Conservation (phyloP, 2,329 filamentous ascomycete genomes). For the Paramyrothecium sp. region DNA sequence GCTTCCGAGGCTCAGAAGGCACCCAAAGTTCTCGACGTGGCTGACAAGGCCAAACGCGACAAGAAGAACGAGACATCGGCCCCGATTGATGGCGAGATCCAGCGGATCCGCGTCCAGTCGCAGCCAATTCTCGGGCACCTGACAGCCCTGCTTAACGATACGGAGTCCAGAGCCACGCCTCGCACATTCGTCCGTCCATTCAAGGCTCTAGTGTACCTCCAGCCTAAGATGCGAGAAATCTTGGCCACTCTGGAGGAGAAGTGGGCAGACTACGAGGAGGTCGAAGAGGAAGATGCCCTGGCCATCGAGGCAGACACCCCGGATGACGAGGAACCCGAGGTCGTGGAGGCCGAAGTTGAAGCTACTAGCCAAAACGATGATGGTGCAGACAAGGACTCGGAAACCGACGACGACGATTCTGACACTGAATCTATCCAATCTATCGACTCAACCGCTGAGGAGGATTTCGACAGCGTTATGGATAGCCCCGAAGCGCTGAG, state of each 20-base stretch:
- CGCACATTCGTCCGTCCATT: constrained; percentile 41
- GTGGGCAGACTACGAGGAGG: constrained; percentile 35
- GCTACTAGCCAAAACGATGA: background rate
- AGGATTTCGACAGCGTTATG: constrained; percentile 33
- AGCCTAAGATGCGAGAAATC: constrained; percentile 37
- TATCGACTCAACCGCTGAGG: constrained; percentile 33
- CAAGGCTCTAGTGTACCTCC: constrained; percentile 37
- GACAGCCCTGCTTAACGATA: constrained; percentile 32
- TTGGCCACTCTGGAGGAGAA: constrained; percentile 38
- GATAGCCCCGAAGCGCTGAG: constrained; percentile 35
- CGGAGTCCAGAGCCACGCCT: constrained; percentile 30
- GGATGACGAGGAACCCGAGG: constrained; percentile 20
- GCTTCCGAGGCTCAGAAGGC: background rate
- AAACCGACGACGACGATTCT: constrained; percentile 17
- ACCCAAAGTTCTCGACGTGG: constrained; percentile 5
- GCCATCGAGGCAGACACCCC: constrained; percentile 17
- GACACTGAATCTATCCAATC: constrained; percentile 31
- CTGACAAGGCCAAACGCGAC: constrained; percentile 18
- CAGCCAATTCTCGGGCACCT: constrained; percentile 37
- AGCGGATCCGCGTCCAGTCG: constrained; percentile 39
- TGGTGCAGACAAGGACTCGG: constrained; percentile 11
- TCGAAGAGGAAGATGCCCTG: constrained; percentile 16
- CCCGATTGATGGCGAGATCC: constrained; percentile 23
- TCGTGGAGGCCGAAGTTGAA: constrained; percentile 21
- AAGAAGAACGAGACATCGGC: constrained; percentile 19